Conservation (phyloP, 2,329 filamentous ascomycete genomes). For the Nigrospora oryzae region DNA sequence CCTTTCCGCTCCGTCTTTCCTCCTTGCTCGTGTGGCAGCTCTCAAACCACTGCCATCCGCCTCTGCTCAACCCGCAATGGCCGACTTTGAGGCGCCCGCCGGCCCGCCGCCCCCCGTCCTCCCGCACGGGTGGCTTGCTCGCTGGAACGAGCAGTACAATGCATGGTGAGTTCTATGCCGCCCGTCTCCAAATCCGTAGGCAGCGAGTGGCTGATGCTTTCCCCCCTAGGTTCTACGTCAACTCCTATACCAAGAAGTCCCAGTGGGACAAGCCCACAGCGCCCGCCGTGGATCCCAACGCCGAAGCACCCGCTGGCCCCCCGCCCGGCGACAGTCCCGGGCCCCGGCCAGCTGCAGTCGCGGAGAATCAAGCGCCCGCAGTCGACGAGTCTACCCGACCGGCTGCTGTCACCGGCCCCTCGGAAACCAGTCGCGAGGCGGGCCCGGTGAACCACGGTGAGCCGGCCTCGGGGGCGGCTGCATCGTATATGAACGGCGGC, state of each 20-base stretch:
- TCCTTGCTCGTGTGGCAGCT: no score
- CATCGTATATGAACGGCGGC: conserved; percentile 22
- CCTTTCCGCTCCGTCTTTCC: no score
- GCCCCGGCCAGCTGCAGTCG: conserved; percentile 30
- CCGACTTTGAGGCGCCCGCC: conserved; percentile 41
- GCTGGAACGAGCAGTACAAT: conserved; percentile 81
- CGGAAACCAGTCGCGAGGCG: conserved; percentile 41
- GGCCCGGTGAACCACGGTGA: conserved; percentile 74
- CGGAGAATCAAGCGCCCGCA: conserved; percentile 67
- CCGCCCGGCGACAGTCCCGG: conserved; percentile 57
- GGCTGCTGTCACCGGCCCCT: conserved; percentile 2
- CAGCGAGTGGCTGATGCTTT: neutral
- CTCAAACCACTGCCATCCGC: no score
- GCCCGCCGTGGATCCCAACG: conserved; percentile 47
- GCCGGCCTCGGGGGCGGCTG: conserved; percentile 25
- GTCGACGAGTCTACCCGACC: conserved; percentile 24
- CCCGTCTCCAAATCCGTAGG: neutral
- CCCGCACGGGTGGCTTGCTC: conserved; percentile 75
- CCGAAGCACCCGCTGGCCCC: conserved; percentile 42
- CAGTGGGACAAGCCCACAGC: conserved; percentile 83
- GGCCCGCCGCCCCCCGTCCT: conserved; percentile 49
- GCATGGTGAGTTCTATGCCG: conserved; percentile 46
- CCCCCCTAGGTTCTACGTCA: conserved; percentile 71
- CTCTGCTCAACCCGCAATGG: conserved; percentile 25
- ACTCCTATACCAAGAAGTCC: conserved; percentile 77